Evolutionary conservation across 1,284 basidiomycete genomes (phyloP).

Genomic region (Cryptococcus sp.): DNA sequence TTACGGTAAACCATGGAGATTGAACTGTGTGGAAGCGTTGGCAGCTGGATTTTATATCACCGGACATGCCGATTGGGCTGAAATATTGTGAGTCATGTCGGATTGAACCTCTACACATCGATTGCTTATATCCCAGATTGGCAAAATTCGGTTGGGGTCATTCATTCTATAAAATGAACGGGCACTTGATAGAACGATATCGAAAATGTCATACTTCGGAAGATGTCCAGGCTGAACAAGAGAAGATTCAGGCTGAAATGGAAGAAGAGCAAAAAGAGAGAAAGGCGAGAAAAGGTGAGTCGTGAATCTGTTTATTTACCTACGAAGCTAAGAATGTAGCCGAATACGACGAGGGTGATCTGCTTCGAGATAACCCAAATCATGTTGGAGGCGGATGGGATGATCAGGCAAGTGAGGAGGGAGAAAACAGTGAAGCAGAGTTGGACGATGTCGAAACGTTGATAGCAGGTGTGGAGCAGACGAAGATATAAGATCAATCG

Average conservation of each 20-base stretch:
- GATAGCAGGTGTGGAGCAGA: constrained; percentile 22
- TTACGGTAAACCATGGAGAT: constrained; percentile 87
- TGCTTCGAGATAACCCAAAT: constrained; percentile 60
- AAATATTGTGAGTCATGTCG: constrained; percentile 52
- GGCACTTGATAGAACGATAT: constrained; percentile 67
- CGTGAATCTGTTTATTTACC: background rate
- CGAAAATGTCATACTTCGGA: constrained; percentile 61
- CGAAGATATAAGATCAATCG: constrained; percentile 3
- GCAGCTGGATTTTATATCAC: constrained; percentile 90
- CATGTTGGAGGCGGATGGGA: constrained; percentile 44
- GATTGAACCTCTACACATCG: no score
- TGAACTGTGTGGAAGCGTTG: constrained; percentile 88
- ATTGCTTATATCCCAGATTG: constrained; percentile 43
- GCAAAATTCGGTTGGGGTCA: constrained; percentile 81
- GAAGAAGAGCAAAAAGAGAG: constrained; percentile 60
- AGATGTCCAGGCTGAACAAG: constrained; percentile 64
- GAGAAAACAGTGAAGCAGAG: constrained; percentile 26
- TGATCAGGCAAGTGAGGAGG: constrained; percentile 17
- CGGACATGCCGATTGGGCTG: constrained; percentile 73
- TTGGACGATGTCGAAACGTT: constrained; percentile 36
- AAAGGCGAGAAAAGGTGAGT: constrained; percentile 5
- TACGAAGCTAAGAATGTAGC: constrained; percentile 12
- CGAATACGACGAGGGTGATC: constrained; percentile 49
- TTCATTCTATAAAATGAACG: constrained; percentile 78
- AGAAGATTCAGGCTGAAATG: constrained; percentile 67